These are phyloP conservation scores for Wickerhamomyces ciferrii DNA, from an alignment of 805 yeast species.

Conservation along the genomic window DNA sequence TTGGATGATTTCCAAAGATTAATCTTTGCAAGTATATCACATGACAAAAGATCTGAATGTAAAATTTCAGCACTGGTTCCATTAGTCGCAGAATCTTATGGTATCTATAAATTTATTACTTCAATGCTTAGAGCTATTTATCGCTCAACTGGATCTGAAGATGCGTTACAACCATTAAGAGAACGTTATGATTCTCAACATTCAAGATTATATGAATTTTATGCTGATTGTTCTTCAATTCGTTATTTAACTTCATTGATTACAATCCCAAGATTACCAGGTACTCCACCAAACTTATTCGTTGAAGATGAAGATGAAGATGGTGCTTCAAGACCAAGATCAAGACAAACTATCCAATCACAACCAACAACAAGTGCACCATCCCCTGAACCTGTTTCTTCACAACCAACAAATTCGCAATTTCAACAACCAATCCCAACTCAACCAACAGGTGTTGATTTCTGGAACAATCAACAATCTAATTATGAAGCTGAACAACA, in stretches of 20 bases:
- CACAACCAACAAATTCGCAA: conserved; percentile 36
- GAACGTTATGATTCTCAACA: conserved; percentile 60
- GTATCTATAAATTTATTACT: conserved; percentile 82
- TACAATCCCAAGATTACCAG: conserved; percentile 58
- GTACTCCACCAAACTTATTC: conserved; percentile 27
- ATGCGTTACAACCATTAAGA: conserved; percentile 69
- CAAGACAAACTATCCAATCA: conserved; percentile 15
- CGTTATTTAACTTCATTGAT: conserved; percentile 77
- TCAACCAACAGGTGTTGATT: conserved; percentile 52
- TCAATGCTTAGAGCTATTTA: conserved; percentile 90
- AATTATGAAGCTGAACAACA: conserved; percentile 55
- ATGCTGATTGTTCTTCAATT: conserved; percentile 84
- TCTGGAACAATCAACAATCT: conserved; percentile 43
- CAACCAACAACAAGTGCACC: conserved; percentile 3
- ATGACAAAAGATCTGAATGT: conserved; percentile 61
- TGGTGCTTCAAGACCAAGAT: conserved; percentile 14
- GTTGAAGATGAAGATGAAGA: conserved; percentile 20
- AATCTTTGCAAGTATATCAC: conserved; percentile 66
- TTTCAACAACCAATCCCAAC: conserved; percentile 34
- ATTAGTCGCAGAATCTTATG: conserved; percentile 84
- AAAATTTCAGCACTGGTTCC: conserved; percentile 86
- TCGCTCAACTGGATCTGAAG: conserved; percentile 65
- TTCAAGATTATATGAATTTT: conserved; percentile 69
- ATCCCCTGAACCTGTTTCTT: conserved; percentile 37
- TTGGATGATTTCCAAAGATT: conserved; percentile 74